Evolutionary conservation across 805 yeast genomes (phyloP).

Genomic region (Komagataella kurtzmanii): DNA sequence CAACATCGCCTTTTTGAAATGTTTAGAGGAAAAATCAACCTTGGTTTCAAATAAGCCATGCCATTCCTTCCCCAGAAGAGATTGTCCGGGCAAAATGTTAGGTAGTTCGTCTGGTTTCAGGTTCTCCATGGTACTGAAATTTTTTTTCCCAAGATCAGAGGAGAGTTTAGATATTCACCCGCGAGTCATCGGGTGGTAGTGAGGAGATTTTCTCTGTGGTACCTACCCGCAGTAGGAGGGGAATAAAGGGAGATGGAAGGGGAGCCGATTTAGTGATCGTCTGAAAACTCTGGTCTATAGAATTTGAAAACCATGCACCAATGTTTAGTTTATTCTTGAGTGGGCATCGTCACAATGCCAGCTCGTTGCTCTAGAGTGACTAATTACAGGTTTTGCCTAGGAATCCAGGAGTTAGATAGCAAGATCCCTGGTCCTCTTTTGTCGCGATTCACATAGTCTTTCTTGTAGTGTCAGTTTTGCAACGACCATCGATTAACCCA

Average conservation of each 20-base stretch:
- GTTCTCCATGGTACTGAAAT: not conserved
- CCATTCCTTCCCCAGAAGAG: constrained; percentile 50
- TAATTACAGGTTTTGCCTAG: too few species aligned
- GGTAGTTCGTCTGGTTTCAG: not conserved
- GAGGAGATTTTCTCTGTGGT: not conserved
- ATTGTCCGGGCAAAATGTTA: constrained; percentile 8
- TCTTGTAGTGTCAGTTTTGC: not conserved
- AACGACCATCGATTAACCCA: not conserved
- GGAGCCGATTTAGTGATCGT: not conserved
- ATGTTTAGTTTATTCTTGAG: too few species aligned
- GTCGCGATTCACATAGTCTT: not conserved
- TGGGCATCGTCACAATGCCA: too few species aligned
- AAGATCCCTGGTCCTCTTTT: not conserved
- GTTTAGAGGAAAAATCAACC: constrained; percentile 35
- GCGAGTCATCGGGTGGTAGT: not conserved
- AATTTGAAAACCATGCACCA: too few species aligned
- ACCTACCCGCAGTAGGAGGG: too few species aligned
- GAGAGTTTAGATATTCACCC: not conserved
- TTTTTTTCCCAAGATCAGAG: not conserved
- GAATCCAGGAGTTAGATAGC: too few species aligned
- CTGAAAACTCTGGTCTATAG: too few species aligned
- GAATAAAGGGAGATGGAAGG: not conserved
- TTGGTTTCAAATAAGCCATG: constrained; percentile 36
- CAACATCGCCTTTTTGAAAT: constrained; percentile 66
- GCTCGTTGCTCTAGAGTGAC: too few species aligned